Base-by-base conservation (phyloP, 176 grass and related monocot species). In the Juncus effusus region DNA sequence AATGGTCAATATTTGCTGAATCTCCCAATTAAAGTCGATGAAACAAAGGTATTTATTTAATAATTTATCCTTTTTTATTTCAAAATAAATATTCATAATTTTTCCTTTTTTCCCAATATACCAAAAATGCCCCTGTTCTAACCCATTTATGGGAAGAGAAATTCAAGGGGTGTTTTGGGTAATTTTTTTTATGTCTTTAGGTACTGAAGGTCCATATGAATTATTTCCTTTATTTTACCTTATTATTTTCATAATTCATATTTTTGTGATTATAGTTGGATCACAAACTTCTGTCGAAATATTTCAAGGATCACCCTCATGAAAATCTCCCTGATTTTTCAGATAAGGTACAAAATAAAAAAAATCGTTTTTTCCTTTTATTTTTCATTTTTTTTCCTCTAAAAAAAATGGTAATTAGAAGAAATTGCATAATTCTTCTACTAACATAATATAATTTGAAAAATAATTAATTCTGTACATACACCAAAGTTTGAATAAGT, bases 11-110 rank as follows among this genome's bases (percentile, higher is more conserved):
- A 91, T 74, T 71, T 96, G 47, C 61, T 91, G 78, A 88, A 96
- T 81, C 88, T 91, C 88, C 93, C 93, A 10, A 96, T 96, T 64
- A 91, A 96, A 96, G 93, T 96, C 63, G 74, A 96, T 69, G 93
- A 91, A 84, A 61, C 82, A 58, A 96, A 96, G 85, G 93, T 89
- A 71, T 74, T 3, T 36, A 69, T 62, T 40, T 58, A 67, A 68
- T 63, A 36, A 41, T 64, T 69, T 77, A 14, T 69, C 41, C 54
- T 59, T 72, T 2, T 70, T 50, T 13, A 35, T 59, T 42, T 44
- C 41, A 57, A 59, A 52, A 57, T 41, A 40, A 59, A 13, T 8
- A 39, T 69, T 56, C 16, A 68, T 63, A 36, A 41, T 64, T 69
- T 77, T 10, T 69, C 41, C 54, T 59, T 14, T 10, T 38, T 56